Evolutionary conservation across 306 rosid genomes (phyloP).

Genomic region (Luffa aegyptiaca): DNA sequence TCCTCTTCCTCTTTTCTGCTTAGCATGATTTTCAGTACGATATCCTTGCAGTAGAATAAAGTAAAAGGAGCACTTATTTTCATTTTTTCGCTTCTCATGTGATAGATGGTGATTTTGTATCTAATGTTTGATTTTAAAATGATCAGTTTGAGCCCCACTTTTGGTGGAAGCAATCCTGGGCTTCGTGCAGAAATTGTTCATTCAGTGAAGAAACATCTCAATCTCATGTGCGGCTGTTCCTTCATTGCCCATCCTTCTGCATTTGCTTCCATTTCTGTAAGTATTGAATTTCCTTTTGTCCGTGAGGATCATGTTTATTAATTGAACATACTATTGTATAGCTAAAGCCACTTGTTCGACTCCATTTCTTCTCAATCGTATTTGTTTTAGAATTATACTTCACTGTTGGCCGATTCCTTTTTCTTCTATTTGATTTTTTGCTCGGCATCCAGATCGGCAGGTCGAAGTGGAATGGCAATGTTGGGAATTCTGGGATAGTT

Average conservation of each 20-base stretch:
- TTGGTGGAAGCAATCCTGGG: slow-evolving; percentile 98
- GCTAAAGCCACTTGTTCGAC: not conserved
- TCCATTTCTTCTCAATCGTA: not conserved
- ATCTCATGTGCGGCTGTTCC: slow-evolving; percentile 69
- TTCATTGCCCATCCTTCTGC: slow-evolving; percentile 69
- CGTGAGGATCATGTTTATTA: not conserved
- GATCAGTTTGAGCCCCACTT: slow-evolving; percentile 71
- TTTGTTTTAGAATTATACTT: not conserved
- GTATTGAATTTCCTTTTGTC: slow-evolving; percentile 4
- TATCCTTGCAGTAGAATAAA: not conserved
- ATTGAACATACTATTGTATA: not conserved
- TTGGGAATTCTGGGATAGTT: slow-evolving; percentile 76
- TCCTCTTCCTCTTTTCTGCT: not conserved
- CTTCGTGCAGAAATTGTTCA: slow-evolving; percentile 76
- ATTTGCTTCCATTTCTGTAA: slow-evolving; percentile 82
- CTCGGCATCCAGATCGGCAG: slow-evolving; percentile 61
- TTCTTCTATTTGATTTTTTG: not conserved
- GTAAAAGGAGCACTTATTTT: not conserved
- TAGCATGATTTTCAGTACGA: not conserved
- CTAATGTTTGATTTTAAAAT: slow-evolving; percentile 4
- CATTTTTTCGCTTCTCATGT: slow-evolving; percentile 3
- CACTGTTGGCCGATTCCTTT: not conserved
- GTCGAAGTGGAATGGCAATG: slow-evolving; percentile 96
- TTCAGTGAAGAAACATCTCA: slow-evolving; percentile 69
- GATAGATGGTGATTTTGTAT: slow-evolving; percentile 5